Evolutionary conservation across 2,329 filamentous ascomycete species (phyloP).

Genomic region (Aureobasidium sp.): DNA sequence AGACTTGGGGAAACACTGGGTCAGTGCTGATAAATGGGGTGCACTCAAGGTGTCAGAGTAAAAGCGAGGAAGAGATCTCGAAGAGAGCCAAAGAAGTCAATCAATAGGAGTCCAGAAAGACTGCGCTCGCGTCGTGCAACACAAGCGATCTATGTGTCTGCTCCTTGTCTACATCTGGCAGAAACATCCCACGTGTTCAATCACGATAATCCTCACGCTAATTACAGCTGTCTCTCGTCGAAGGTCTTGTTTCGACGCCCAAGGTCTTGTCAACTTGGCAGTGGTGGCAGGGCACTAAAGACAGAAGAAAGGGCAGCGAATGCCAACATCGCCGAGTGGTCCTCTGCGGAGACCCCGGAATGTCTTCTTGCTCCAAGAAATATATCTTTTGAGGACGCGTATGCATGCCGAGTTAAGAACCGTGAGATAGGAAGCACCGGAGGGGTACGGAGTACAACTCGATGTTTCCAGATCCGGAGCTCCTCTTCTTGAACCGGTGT

Average conservation of each 20-base stretch:
- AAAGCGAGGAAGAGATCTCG: neutral
- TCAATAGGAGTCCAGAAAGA: neutral
- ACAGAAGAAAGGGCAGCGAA: neutral
- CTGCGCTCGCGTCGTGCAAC: neutral
- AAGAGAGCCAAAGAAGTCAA: neutral
- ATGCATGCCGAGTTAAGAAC: neutral
- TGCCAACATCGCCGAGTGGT: neutral
- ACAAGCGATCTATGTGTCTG: neutral
- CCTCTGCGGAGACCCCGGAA: constrained; percentile 2
- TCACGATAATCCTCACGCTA: neutral
- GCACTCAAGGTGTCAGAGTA: too few species aligned
- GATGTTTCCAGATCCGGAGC: neutral
- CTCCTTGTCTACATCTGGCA: neutral
- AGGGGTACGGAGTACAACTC: neutral
- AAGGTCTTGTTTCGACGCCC: neutral
- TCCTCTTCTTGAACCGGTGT: neutral
- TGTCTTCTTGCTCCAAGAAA: neutral
- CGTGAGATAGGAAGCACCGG: neutral
- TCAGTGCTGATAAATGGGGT: too few species aligned
- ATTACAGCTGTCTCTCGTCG: neutral
- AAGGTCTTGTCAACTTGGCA: neutral
- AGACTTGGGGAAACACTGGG: neutral
- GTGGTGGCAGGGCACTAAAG: neutral
- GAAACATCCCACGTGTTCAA: neutral
- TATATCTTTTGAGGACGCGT: neutral